Conservation (phyloP, 225 moss, liverwort and hornwort genomes). For the Climacium dendroides region DNA sequence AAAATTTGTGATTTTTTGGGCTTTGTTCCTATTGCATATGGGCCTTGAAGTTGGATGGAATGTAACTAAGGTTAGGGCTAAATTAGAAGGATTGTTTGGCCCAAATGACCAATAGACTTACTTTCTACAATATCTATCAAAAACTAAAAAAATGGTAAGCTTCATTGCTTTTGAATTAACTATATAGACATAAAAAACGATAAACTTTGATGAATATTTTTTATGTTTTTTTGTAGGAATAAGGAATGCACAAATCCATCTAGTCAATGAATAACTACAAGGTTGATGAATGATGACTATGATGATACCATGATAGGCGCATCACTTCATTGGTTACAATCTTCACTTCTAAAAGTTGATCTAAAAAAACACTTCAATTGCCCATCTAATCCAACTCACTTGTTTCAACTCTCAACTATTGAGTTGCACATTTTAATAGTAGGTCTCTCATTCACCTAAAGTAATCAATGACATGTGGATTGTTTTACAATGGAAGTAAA, state of each 20-base stretch:
- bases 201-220: background rate
- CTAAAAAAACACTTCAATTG: background rate
- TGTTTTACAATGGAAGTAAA: background rate
- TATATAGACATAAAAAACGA: rapidly evolving
- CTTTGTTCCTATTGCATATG: background rate
- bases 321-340: background rate
- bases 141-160: background rate
- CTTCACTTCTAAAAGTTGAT: background rate
- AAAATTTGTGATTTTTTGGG: background rate
- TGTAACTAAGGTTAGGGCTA: background rate
- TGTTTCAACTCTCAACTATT: background rate
- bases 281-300: background rate
- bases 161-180: background rate
- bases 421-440: rapidly evolving
- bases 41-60: background rate
- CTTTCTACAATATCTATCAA: background rate
- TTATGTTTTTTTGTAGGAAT: background rate
- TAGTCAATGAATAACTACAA: background rate
- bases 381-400: background rate
- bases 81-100: background rate
- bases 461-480: background rate
- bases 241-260: background rate
- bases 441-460: background rate
- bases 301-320: background rate
- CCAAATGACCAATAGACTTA: background rate